Evolutionary conservation across 73 alveolate genomes (phyloP), one percentile per base, ranked within the genome.

Genomic region (Paramecium bursaria): DNA sequence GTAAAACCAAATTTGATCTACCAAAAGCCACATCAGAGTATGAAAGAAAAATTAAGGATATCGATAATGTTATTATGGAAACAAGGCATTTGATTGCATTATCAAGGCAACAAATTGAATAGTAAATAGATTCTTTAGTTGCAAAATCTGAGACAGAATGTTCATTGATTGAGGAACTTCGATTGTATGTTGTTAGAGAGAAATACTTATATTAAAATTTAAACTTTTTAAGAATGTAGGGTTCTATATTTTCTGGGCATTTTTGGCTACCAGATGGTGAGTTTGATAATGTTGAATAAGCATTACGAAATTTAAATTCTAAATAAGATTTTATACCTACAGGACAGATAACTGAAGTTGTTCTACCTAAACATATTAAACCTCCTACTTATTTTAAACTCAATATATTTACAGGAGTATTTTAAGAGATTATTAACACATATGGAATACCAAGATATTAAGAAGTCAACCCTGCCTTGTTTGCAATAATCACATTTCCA

Each of bases 381-480:
- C 98, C 95, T 50, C 99, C 99, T 0, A 95, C 99, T 11, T 95
- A 92, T 92, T 93, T 97, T 86, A 91, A 90, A 87, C 53, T 92
- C 7, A 97, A 97, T 77, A 99, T 95, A 73, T 95, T 97, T 73
- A 94, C 98, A 6, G 76, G 61, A 49, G 94, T 98, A n/a, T 97
- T 97, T 93, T 95, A 95, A 90, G 97, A 94, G 85, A 91, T 97
- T 21, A 97, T 95, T 5, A 93, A 95, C 80, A 97, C 99, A 9
- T 97, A 97, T 87, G 99, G 99, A 15, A 85, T 96, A 23, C 99
- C 99, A 10, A 89, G 95, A 46, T 97, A 97, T 90, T 92, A 95
- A 89, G 99, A 97, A 90, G 94, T 94, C 27, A 97, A 97, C 80
- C 99, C 99, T 9, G 98, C 98, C 35, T 30, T 94, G 39, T 97